These are phyloP conservation scores for Orbilia quercus DNA, from an alignment of 2,329 filamentous ascomycete species.

Conservation along the genomic window DNA sequence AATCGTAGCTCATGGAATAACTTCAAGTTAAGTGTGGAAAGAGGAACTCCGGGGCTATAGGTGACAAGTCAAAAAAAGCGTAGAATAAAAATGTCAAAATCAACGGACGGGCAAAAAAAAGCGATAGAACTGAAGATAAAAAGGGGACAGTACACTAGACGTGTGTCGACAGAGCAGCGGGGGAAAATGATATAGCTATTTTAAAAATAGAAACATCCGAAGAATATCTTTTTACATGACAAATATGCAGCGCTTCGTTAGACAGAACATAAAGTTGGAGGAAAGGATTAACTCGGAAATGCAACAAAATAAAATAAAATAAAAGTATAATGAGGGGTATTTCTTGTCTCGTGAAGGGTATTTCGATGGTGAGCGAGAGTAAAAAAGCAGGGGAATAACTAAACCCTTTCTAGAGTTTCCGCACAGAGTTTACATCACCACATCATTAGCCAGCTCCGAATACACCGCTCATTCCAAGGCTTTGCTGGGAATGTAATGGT, in stretches of 20 bases:
- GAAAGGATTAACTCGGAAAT: constrained; percentile 7
- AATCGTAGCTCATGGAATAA: constrained; percentile 22
- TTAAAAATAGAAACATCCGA: constrained; percentile 9
- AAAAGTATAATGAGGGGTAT: too few relatives aligned
- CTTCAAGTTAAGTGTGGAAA: too few relatives aligned
- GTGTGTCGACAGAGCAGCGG: constrained; percentile 5
- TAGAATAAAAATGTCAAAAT: not conserved
- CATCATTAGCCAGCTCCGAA: constrained; percentile 36
- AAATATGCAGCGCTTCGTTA: constrained; percentile 51
- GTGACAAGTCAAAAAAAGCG: constrained; percentile 18
- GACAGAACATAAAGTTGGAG: constrained; percentile 8
- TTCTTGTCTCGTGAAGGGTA: too few relatives aligned
- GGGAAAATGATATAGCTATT: constrained; percentile 21
- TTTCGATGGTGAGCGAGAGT: constrained; percentile 33
- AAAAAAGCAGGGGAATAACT: not conserved
- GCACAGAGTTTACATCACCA: not conserved
- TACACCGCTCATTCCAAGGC: constrained; percentile 32
- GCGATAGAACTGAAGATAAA: constrained; percentile 3
- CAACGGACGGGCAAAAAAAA: constrained; percentile 13
- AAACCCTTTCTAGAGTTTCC: not conserved
- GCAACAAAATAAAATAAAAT: constrained; percentile 15
- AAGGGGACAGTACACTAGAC: constrained; percentile 12
- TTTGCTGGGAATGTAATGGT: constrained; percentile 23
- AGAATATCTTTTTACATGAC: constrained; percentile 52
- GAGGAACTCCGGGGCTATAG: constrained; percentile 50